Percentiles rank a stretch among this genome's conserved stretches.
phyloP scores from a whole-genome alignment of 1,139 yeast genomes.

The Kluyveromyces marxianus region DNA sequence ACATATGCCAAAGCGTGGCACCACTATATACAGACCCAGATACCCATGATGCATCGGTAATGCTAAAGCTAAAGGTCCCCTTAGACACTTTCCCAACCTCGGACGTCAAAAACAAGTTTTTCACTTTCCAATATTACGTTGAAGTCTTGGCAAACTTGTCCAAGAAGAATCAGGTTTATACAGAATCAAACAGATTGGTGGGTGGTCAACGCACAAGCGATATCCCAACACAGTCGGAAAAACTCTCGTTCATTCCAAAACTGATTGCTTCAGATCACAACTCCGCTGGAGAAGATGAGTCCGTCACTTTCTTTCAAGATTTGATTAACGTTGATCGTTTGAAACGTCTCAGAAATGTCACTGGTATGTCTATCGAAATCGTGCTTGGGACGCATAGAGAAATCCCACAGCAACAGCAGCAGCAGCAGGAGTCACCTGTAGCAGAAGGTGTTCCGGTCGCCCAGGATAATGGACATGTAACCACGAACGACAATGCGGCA shows the following conservation, averaged over 20 bases:
- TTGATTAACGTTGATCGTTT: conserved; percentile 72
- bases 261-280: conserved; percentile 1
- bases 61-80: conserved; percentile 64
- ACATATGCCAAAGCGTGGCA: conserved; percentile 65
- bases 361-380: conserved; percentile 71
- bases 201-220: conserved; percentile 16
- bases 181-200: conserved; percentile 24
- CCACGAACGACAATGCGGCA: neutral
- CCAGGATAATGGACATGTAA: neutral
- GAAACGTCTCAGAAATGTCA: conserved; percentile 65
- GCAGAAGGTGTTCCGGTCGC: neutral
- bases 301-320: conserved; percentile 28
- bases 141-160: conserved; percentile 74
- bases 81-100: conserved; percentile 84
- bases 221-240: conserved; percentile 5
- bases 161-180: conserved; percentile 34
- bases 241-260: conserved; percentile 4
- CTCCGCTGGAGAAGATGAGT: conserved; percentile 6
- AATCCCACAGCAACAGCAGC: neutral
- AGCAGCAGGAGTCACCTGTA: neutral
- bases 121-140: conserved; percentile 76
- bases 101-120: conserved; percentile 54
- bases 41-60: conserved; percentile 49
- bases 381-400: conserved; percentile 66
- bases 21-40: conserved; percentile 76